These are phyloP conservation scores for Stereum hirsutum DNA, from an alignment of 1,284 basidiomycete genomes.

Conservation along the genomic window DNA sequence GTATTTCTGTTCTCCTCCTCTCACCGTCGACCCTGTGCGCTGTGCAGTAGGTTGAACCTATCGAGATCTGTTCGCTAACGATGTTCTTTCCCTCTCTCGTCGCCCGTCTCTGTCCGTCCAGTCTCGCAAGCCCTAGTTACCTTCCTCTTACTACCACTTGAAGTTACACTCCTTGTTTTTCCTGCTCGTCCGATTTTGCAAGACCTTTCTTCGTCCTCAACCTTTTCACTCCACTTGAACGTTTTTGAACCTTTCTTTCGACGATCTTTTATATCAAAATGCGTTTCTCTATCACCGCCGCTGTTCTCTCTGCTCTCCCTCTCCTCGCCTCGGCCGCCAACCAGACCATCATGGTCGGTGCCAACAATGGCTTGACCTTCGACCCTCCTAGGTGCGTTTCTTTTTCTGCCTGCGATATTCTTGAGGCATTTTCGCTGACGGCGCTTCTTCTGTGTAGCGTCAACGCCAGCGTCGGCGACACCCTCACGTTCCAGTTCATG, in stretches of 20 bases:
- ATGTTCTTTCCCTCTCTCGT: not conserved
- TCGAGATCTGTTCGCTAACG: too few species aligned
- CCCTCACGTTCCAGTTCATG: slow-evolving; percentile 39
- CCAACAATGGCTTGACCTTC: slow-evolving; percentile 31
- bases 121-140: slow-evolving; percentile 4
- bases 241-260: too few species aligned
- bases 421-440: not conserved
- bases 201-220: too few species aligned
- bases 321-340: slow-evolving; percentile 8
- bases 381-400: slow-evolving; percentile 22
- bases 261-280: too few species aligned
- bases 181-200: slow-evolving; percentile 1
- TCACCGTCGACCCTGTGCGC: not conserved
- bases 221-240: slow-evolving; percentile 1
- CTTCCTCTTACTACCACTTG: not conserved
- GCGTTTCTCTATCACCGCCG: slow-evolving; percentile 14
- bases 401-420: not conserved
- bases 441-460: slow-evolving; percentile 16
- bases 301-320: slow-evolving; percentile 11
- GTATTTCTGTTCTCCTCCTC: slow-evolving; percentile 7
- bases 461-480: slow-evolving; percentile 41
- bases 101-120: not conserved
- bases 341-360: slow-evolving; percentile 36
- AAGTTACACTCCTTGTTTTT: not conserved
- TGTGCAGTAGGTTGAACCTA: not conserved